Percentiles rank a stretch among this genome's conserved stretches.
Evolutionary conservation across 2,329 filamentous ascomycete species (phyloP).

Genomic region (Hymenoscyphus salicellus): DNA sequence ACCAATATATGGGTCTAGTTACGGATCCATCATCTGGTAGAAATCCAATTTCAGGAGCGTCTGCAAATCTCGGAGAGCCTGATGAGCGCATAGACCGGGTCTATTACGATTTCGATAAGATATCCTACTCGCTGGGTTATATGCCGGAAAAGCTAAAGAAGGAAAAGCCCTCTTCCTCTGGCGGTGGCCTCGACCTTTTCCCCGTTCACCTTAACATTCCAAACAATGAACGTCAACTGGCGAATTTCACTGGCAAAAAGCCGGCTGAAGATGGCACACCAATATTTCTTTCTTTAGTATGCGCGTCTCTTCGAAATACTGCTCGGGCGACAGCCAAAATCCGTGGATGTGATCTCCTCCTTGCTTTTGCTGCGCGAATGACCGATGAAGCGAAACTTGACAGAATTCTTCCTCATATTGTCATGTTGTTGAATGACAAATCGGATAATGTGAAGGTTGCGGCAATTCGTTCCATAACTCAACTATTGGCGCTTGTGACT

Average conservation of each 20-base stretch:
- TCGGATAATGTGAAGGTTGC: conserved; percentile 82
- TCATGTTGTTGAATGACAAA: conserved; percentile 76
- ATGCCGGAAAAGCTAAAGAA: conserved; percentile 43
- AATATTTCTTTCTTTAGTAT: conserved; percentile 85
- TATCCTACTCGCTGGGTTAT: conserved; percentile 87
- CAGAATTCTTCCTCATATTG: conserved; percentile 84
- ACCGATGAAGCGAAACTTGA: conserved; percentile 97
- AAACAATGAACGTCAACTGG: conserved; percentile 71
- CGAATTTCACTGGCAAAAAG: conserved; percentile 53
- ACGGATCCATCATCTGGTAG: conserved; percentile 85
- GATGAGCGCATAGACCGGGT: conserved; percentile 93
- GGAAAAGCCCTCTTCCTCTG: conserved; percentile 41
- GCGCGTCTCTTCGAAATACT: conserved; percentile 84
- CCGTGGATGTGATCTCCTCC: conserved; percentile 82
- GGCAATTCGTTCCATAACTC: conserved; percentile 81
- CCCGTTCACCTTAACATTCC: conserved; percentile 84
- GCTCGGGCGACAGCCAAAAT: conserved; percentile 83
- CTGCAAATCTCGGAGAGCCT: conserved; percentile 75
- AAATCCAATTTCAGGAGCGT: conserved; percentile 63
- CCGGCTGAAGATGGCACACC: conserved; percentile 83
- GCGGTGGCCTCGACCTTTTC: conserved; percentile 62
- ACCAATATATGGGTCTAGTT: conserved; percentile 95
- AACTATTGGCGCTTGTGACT: conserved; percentile 80
- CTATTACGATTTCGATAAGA: conserved; percentile 95
- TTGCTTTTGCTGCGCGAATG: conserved; percentile 86